Conservation (phyloP, 257 asterid genomes). For the Solanum bulbocastanum region DNA sequence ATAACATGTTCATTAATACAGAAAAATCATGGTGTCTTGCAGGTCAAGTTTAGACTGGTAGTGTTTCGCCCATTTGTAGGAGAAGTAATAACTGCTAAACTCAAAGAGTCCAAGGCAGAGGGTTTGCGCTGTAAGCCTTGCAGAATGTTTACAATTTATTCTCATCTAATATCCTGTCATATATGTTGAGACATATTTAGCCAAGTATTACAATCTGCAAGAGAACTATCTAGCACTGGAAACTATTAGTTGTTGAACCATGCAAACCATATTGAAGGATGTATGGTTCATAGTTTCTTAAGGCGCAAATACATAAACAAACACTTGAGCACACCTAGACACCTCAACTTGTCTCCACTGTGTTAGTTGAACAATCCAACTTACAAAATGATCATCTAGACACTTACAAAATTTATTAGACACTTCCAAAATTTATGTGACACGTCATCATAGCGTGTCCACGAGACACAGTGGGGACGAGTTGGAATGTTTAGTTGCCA, state of each 20-base stretch:
- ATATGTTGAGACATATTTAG: not conserved
- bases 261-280: not conserved
- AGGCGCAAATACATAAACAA: not conserved
- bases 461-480: not conserved
- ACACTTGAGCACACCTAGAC: not conserved
- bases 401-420: not conserved
- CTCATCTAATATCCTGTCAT: not conserved
- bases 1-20: not conserved
- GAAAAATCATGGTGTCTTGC: slow-evolving; percentile 11
- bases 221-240: not conserved
- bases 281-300: not conserved
- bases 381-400: not conserved
- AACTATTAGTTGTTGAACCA: not conserved
- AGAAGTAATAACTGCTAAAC: slow-evolving; percentile 64
- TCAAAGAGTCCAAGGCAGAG: slow-evolving; percentile 48
- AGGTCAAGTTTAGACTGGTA: slow-evolving; percentile 74
- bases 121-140: slow-evolving; percentile 60
- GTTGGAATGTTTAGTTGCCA: not conserved
- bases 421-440: not conserved
- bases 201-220: not conserved
- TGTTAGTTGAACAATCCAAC: not conserved
- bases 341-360: too few relatives aligned
- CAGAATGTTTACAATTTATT: not conserved
- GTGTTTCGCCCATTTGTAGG: slow-evolving; percentile 87
- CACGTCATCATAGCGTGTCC: not conserved